These are phyloP conservation scores for Olyra latifolia DNA, from an alignment of 176 grass and related monocot genomes.

Conservation along the genomic window DNA sequence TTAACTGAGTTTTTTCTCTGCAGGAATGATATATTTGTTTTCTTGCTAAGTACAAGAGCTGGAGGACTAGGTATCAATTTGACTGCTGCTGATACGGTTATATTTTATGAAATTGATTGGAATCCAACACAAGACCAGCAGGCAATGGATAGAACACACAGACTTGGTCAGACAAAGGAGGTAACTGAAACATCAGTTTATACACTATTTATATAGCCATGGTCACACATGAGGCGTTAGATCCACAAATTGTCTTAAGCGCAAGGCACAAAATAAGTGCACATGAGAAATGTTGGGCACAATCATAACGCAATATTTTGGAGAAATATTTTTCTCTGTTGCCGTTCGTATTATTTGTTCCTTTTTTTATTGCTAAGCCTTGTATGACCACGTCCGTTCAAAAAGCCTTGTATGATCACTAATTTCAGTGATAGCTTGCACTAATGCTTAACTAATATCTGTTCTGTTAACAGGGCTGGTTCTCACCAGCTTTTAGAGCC, in stretches of 20 bases:
- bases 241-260: no score
- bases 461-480: background rate
- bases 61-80: constrained; percentile 98
- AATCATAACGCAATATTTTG: background rate
- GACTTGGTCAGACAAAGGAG: constrained; percentile 96
- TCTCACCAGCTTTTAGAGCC: background rate
- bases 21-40: constrained; percentile 99
- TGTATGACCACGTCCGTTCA: background rate
- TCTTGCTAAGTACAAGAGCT: constrained; percentile 97
- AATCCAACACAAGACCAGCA: constrained; percentile 99
- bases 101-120: constrained; percentile 99
- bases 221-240: background rate
- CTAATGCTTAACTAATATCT: background rate
- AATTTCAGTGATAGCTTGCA: background rate
- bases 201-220: constrained; percentile 24
- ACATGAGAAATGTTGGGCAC: no score
- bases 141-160: constrained; percentile 99
- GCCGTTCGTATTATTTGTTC: background rate
- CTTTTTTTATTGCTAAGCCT: background rate
- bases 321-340: background rate
- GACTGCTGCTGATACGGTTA: constrained; percentile 99
- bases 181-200: constrained; percentile 44
- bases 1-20: constrained; percentile 32
- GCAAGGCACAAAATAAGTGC: no score
- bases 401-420: background rate